phyloP scores from a whole-genome alignment of 2,329 filamentous ascomycete genomes.

The Paecilomyces variotii region DNA sequence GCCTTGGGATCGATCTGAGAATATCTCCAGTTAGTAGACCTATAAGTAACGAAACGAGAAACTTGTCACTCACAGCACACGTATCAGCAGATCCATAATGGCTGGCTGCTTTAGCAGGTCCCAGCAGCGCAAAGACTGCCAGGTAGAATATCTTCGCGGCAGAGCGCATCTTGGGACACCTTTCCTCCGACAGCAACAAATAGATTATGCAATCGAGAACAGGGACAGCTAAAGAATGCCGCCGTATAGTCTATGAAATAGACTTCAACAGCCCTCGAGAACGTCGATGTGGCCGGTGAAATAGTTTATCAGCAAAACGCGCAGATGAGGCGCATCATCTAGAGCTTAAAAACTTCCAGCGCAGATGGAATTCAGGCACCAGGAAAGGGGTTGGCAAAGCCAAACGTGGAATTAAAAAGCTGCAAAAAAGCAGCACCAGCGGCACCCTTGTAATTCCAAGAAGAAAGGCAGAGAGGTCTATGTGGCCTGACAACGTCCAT shows the following conservation, averaged over 20 bases:
- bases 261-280: not conserved
- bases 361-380: not conserved
- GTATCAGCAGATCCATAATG: conserved; percentile 38
- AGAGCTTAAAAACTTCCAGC: not conserved
- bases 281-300: not conserved
- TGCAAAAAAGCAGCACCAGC: not conserved
- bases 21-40: not conserved
- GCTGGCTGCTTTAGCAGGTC: conserved; percentile 39
- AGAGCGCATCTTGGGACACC: conserved; percentile 39
- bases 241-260: not conserved
- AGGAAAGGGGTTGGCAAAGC: not conserved
- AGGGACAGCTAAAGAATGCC: not conserved
- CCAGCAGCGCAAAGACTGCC: conserved; percentile 53
- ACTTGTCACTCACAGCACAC: conserved; percentile 45
- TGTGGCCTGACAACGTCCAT: not conserved
- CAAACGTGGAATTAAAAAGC: not conserved
- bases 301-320: not conserved
- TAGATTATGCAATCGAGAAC: not conserved
- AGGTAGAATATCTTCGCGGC: conserved; percentile 53
- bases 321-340: not conserved
- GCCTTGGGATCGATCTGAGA: conserved; percentile 73
- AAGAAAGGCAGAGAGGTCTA: not conserved
- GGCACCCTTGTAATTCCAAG: not conserved
- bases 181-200: not conserved
- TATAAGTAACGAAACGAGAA: conserved; percentile 5